Conservation (phyloP, 2,329 filamentous ascomycete genomes). For the Lachnellula occidentalis region DNA sequence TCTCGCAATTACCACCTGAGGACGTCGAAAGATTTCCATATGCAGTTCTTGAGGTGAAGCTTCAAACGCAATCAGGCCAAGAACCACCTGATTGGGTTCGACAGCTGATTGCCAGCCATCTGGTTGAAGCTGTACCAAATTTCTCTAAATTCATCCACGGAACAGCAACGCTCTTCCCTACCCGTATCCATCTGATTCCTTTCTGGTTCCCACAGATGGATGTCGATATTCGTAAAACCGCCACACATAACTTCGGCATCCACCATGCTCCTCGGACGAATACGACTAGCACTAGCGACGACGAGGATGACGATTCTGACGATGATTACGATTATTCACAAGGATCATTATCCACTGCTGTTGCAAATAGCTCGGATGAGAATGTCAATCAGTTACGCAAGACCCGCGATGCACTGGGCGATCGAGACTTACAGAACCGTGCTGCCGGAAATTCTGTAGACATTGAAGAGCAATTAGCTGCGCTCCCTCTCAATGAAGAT, state of each 20-base stretch:
- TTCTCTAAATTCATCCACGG: conserved; percentile 99
- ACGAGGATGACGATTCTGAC: conserved; percentile 66
- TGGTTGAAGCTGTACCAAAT: conserved; percentile 98
- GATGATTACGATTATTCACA: conserved; percentile 60
- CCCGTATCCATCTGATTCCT: conserved; percentile 81
- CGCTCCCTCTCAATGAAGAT: conserved; percentile 55
- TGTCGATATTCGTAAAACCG: conserved; percentile 90
- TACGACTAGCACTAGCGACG: conserved; percentile 71
- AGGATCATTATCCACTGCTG: conserved; percentile 17
- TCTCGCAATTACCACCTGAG: conserved; percentile 76
- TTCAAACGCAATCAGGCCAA: conserved; percentile 92
- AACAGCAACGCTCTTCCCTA: conserved; percentile 78
- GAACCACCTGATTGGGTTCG: conserved; percentile 96
- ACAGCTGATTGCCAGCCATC: conserved; percentile 84
- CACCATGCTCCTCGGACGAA: conserved; percentile 70
- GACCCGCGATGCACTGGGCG: conserved; percentile 18
- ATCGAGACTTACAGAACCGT: conserved; percentile 18
- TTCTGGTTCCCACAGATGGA: conserved; percentile 99
- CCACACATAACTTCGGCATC: conserved; percentile 85
- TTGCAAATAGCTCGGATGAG: conserved; percentile 16
- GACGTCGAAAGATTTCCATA: conserved; percentile 94
- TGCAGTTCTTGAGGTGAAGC: conserved; percentile 91
- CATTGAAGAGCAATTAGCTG: conserved; percentile 76
- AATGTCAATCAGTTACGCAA: conserved; percentile 17
- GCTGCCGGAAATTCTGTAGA: conserved; percentile 50